phyloP scores from a whole-genome alignment of 768 basidiomycete species.

The Tulasnella sp. region DNA sequence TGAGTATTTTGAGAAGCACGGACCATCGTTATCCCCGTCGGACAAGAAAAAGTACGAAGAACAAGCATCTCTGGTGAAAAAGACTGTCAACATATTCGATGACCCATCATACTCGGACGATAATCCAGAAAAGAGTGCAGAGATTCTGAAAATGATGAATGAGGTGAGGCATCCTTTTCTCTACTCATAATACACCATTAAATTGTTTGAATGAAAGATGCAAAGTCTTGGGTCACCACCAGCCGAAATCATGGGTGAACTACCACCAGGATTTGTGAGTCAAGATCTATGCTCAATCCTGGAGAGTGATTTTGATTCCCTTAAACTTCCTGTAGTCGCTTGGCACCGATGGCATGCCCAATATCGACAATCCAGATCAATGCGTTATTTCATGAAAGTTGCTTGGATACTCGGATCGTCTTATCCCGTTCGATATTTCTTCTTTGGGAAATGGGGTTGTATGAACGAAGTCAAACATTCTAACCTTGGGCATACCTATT shows the following conservation, averaged over 20 bases:
- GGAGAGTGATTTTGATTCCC: background rate
- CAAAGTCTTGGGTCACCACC: conserved; percentile 70
- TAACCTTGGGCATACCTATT: no score
- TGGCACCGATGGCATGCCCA: conserved; percentile 42
- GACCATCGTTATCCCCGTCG: conserved; percentile 37
- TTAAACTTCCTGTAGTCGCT: conserved; percentile 25
- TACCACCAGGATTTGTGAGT: conserved; percentile 50
- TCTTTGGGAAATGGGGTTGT: no score
- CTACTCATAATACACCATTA: background rate
- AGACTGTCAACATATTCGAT: conserved; percentile 57
- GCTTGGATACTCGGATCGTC: no score
- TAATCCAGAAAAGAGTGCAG: conserved; percentile 32
- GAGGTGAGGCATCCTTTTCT: conserved; percentile 43
- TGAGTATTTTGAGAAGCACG: conserved; percentile 48
- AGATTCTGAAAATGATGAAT: conserved; percentile 57
- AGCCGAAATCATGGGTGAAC: conserved; percentile 65
- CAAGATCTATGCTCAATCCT: background rate
- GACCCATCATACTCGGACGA: conserved; percentile 44
- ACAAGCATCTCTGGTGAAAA: conserved; percentile 43
- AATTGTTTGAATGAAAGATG: conserved; percentile 37
- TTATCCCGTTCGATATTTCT: no score
- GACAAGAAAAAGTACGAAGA: conserved; percentile 52
- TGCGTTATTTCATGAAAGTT: conserved; percentile 25
- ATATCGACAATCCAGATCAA: conserved; percentile 28
- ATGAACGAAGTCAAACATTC: no score